Base-by-base conservation (phyloP, 768 basidiomycete genomes). In the Ramaria sp. region DNA sequence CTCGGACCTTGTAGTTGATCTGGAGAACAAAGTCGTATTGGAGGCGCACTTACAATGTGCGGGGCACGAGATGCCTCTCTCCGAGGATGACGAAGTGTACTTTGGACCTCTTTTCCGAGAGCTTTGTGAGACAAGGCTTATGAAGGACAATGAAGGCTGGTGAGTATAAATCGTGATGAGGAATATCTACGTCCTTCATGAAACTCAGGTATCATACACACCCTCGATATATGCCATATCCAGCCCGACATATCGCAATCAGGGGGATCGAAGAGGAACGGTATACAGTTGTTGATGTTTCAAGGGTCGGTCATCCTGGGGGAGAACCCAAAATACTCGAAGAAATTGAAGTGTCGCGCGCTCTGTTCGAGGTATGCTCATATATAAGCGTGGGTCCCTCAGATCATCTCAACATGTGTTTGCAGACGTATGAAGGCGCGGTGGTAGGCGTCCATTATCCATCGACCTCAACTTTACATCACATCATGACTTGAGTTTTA, bases 41-140 rank as follows among this genome's bases (percentile, higher is more conserved):
- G 92, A 93, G 73, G 85, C 81, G 5, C 91, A 93, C 65, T 67
- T 94, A 12, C 92, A 94, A 65, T 95, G 91, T 61, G 92, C 91
- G 17, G 88, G 81, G 0, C 74, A 84, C 54, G 92, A 94, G 69
- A 86, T 95, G 80, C 91, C 91, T 0, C 62, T 93, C 22, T 80
- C 78, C 17, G 60, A 69, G 0, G 80, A 79, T 13, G 92, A 93
- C 60, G 72, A 73, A 34, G 63, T 67, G 17, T 94, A 85, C 70
- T 95, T 95, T 64, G 91, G 88, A 7, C 74, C 79, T 4, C 63
- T 70, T 48, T 74, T 83, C 51, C 70, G 71, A 13, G 73, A 78
- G 39, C 65, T 93, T 17, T 91, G 88, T 63, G 73, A 82, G 45
- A 69, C 73, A 4, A 74, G 77, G 33, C 73, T 95, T 3, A 67